A percentile compares a stretch with the other conserved stretches of the same genome.
Conservation (phyloP, 768 basidiomycete genomes). For the Amanita thiersii region DNA sequence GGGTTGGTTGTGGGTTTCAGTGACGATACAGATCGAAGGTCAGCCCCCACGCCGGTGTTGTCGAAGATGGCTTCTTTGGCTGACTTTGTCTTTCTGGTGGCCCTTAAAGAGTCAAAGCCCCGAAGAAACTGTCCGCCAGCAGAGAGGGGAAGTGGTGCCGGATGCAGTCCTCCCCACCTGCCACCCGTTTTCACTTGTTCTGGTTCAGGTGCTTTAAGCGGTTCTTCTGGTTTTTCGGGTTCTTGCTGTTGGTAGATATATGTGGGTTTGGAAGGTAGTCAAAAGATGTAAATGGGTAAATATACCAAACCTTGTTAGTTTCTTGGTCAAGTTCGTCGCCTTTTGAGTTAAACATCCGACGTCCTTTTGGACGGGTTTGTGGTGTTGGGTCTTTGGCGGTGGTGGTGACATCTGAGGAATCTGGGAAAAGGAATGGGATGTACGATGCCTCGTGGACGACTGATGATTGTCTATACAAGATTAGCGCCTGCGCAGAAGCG, state of each 20-base stretch:
- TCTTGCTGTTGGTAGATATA: conserved; percentile 11
- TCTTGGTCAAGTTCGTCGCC: conserved; percentile 28
- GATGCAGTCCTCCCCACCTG: conserved; percentile 11
- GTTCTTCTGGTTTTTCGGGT: conserved; percentile 10
- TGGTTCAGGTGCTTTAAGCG: conserved; percentile 2
- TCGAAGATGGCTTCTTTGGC: conserved; percentile 40
- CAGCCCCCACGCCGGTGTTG: conserved; percentile 38
- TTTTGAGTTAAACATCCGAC: conserved; percentile 38
- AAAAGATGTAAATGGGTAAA: not conserved
- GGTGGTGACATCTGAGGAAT: conserved; percentile 15
- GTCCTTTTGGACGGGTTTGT: conserved; percentile 25
- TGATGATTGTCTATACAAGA: conserved; percentile 14
- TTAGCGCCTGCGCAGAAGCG: not conserved
- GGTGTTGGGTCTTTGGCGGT: not conserved
- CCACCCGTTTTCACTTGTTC: conserved; percentile 2
- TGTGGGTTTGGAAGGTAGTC: conserved; percentile 4
- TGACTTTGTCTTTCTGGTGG: conserved; percentile 24
- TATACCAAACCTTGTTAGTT: conserved; percentile 10
- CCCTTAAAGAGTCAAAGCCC: conserved; percentile 19
- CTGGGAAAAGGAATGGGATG: conserved; percentile 54
- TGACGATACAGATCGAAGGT: conserved; percentile 25
- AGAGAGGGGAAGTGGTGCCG: conserved; percentile 11
- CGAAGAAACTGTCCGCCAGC: conserved; percentile 15
- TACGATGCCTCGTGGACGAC: conserved; percentile 55
- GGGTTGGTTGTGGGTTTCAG: conserved; percentile 11